These are phyloP conservation scores for Thelonectria rubi DNA, from an alignment of 2,329 filamentous ascomycete species.

Conservation along the genomic window DNA sequence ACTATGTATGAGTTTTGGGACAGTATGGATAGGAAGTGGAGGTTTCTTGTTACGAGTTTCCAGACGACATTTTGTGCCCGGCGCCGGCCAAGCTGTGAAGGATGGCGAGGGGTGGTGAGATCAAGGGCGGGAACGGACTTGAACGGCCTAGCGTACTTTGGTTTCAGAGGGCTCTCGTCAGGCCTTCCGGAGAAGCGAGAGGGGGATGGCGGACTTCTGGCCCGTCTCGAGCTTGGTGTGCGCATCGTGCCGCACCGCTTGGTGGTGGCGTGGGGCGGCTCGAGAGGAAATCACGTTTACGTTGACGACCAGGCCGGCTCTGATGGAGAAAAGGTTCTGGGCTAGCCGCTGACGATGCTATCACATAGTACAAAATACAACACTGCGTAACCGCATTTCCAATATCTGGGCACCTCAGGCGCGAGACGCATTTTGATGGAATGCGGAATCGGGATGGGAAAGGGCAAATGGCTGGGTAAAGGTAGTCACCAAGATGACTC, in stretches of 20 bases:
- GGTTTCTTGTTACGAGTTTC: not conserved
- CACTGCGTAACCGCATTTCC: too few relatives aligned
- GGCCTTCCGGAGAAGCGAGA: too few relatives aligned
- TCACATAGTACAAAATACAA: not conserved
- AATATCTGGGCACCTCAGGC: not conserved
- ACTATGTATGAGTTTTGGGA: conserved; percentile 13
- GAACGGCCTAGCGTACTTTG: too few relatives aligned
- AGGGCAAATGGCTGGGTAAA: not conserved
- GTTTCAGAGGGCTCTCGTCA: too few relatives aligned
- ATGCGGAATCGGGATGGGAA: not conserved
- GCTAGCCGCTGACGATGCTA: not conserved
- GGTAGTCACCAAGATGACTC: not conserved
- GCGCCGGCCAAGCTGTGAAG: not conserved
- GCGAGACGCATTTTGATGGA: not conserved
- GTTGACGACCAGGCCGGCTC: not conserved
- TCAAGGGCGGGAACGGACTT: too few relatives aligned
- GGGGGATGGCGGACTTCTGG: conserved; percentile 8
- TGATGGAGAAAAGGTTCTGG: not conserved
- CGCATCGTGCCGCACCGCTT: conserved; percentile 27
- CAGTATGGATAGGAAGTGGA: not conserved
- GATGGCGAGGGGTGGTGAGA: too few relatives aligned
- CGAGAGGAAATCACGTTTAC: conserved; percentile 11
- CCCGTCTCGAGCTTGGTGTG: too few relatives aligned
- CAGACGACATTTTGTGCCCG: too few relatives aligned
- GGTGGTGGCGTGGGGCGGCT: conserved; percentile 15